A percentile compares a stretch with the other conserved stretches of the same genome.
Conservation (phyloP, 2,329 filamentous ascomycete genomes). For the Graphiopsis chlorocephala region DNA sequence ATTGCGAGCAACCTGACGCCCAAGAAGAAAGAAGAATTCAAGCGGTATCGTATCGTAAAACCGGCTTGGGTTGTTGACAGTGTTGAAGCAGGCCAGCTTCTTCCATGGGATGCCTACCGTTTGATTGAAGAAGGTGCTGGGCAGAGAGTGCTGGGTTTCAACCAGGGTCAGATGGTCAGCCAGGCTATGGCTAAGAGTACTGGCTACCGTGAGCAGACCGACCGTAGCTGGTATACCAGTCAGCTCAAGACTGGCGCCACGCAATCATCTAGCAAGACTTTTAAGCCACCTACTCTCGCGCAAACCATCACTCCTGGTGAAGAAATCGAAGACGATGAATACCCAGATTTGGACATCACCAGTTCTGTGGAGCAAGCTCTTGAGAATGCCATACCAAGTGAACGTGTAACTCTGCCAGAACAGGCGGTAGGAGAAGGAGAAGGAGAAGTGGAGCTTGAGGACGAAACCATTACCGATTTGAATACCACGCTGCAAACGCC, state of each 20-base stretch:
- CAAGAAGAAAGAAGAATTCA: conserved; percentile 89
- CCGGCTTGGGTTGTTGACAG: conserved; percentile 94
- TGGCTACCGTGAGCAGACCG: conserved; percentile 78
- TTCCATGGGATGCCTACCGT: conserved; percentile 84
- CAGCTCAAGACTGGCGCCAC: conserved; percentile 51
- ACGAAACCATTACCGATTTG: conserved; percentile 13
- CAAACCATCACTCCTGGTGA: conserved; percentile 34
- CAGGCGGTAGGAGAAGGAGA: conserved; percentile 8
- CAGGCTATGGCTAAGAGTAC: conserved; percentile 59
- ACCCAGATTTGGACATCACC: conserved; percentile 33
- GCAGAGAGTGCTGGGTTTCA: conserved; percentile 71
- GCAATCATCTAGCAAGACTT: neutral
- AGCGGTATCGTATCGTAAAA: conserved; percentile 85
- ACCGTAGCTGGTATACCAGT: conserved; percentile 76
- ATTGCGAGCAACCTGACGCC: conserved; percentile 86
- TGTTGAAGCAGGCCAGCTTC: conserved; percentile 71
- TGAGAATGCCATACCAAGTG: conserved; percentile 8
- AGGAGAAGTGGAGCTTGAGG: conserved; percentile 14
- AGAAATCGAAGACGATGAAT: conserved; percentile 33
- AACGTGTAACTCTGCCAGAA: neutral
- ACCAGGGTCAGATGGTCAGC: conserved; percentile 62
- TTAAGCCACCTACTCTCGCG: conserved; percentile 18
- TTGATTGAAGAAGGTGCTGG: conserved; percentile 79
- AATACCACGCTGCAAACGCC: conserved; percentile 22
- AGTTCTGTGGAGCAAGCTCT: conserved; percentile 36